Conservation (phyloP, 2,329 filamentous ascomycete genomes). For the Dothidotthia symphoricarpi region DNA sequence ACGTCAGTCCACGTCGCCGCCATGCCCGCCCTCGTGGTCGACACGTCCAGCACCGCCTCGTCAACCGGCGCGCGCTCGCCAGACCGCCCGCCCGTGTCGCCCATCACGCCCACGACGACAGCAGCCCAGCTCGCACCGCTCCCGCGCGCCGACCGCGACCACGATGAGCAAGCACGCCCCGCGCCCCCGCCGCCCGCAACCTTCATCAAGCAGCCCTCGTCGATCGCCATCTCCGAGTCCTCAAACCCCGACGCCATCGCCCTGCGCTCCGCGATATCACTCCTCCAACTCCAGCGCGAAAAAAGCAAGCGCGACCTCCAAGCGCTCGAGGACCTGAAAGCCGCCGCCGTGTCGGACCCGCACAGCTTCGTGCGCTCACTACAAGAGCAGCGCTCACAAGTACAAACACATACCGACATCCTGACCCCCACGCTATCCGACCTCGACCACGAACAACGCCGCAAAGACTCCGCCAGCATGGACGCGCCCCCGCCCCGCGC, state of each 20-base stretch:
- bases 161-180: slow-evolving; percentile 17
- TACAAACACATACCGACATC: slow-evolving; percentile 29
- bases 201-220: slow-evolving; percentile 46
- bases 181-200: slow-evolving; percentile 31
- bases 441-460: slow-evolving; percentile 33
- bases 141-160: slow-evolving; percentile 25
- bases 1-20: slow-evolving; percentile 27
- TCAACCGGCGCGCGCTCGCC: slow-evolving; percentile 23
- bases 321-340: slow-evolving; percentile 66
- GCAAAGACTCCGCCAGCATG: slow-evolving; percentile 30
- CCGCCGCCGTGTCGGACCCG: slow-evolving; percentile 68
- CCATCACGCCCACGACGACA: slow-evolving; percentile 41
- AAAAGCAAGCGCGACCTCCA: slow-evolving; percentile 75
- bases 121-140: slow-evolving; percentile 37
- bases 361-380: slow-evolving; percentile 70
- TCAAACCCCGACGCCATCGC: slow-evolving; percentile 84
- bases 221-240: slow-evolving; percentile 48
- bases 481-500: slow-evolving; percentile 12
- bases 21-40: slow-evolving; percentile 41
- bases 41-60: slow-evolving; percentile 28
- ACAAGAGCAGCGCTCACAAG: slow-evolving; percentile 54
- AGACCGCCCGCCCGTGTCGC: slow-evolving; percentile 41
- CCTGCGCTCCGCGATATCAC: slow-evolving; percentile 77
- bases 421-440: slow-evolving; percentile 41
- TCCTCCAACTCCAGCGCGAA: slow-evolving; percentile 81